Evolutionary conservation across 805 yeast species (phyloP).

Genomic region (Ogataea trehalophila): DNA sequence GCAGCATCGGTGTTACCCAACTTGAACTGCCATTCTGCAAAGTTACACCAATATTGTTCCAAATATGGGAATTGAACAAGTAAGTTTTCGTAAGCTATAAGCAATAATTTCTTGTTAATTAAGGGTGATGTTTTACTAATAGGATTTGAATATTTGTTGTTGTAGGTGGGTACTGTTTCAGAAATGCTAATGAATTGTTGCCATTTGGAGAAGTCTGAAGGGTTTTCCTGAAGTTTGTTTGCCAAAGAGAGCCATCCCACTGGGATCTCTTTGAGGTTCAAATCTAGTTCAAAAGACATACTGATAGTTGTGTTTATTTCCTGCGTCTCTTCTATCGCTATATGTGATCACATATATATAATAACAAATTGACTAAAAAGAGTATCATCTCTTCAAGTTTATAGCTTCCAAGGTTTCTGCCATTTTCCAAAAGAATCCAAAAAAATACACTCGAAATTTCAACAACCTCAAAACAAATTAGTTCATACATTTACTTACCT

Average conservation of each 20-base stretch:
- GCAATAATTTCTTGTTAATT: slow-evolving; percentile 30
- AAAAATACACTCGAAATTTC: too few species aligned
- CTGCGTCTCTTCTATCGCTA: too few species aligned
- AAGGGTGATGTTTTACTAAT: slow-evolving; percentile 2
- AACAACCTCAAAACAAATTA: too few species aligned
- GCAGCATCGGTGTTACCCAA: slow-evolving; percentile 39
- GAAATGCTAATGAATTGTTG: slow-evolving; percentile 32
- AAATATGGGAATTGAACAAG: slow-evolving; percentile 44
- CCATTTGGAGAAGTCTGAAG: slow-evolving; percentile 34
- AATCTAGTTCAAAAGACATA: slow-evolving; percentile 5
- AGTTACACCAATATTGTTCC: slow-evolving; percentile 55
- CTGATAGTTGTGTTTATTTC: not conserved
- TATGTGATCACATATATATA: too few species aligned
- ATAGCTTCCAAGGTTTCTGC: too few species aligned
- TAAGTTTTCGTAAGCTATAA: slow-evolving; percentile 38
- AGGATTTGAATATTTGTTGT: slow-evolving; percentile 3
- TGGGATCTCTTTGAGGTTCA: slow-evolving; percentile 17
- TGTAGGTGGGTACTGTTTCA: slow-evolving; percentile 22
- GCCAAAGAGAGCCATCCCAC: slow-evolving; percentile 32
- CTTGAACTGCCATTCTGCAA: slow-evolving; percentile 42
- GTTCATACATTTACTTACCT: not conserved
- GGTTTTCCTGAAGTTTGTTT: slow-evolving; percentile 28
- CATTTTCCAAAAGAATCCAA: too few species aligned
- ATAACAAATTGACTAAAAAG: too few species aligned
- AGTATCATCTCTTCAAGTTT: too few species aligned